Evolutionary conservation across 352 stramenopile species (phyloP).

Genomic region (Thraustotheca clavata): DNA sequence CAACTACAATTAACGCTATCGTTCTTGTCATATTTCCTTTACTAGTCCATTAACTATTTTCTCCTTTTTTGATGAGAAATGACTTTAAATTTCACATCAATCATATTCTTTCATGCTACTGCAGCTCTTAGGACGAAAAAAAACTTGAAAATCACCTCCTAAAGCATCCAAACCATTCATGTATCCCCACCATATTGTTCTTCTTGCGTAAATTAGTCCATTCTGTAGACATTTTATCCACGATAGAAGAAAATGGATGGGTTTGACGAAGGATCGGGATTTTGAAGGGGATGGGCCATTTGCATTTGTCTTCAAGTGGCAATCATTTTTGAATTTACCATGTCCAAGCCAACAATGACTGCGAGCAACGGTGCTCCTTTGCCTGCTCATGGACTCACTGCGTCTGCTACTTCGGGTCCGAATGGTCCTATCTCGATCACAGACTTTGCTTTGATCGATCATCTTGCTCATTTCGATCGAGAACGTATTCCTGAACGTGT

Average conservation of each 20-base stretch:
- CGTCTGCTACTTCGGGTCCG: constrained; percentile 53
- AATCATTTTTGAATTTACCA: neutral
- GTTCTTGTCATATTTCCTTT: neutral
- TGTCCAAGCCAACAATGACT: neutral
- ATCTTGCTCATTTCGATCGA: constrained; percentile 88
- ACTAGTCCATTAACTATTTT: neutral
- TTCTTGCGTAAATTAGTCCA: neutral
- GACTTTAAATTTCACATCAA: neutral
- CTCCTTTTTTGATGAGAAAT: constrained; percentile 8
- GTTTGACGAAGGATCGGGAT: neutral
- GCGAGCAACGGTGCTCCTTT: constrained; percentile 41
- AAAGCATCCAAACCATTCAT: neutral
- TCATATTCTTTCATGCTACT: too few relatives aligned
- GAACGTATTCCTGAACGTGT: constrained; percentile 89
- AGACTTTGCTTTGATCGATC: constrained; percentile 85
- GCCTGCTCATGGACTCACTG: constrained; percentile 51
- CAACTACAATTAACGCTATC: too few relatives aligned
- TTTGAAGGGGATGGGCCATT: neutral
- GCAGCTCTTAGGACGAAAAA: neutral
- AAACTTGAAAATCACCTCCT: too few relatives aligned
- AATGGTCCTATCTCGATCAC: constrained; percentile 57
- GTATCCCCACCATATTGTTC: neutral
- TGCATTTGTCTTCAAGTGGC: neutral
- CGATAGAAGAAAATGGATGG: neutral
- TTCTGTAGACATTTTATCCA: neutral